These are phyloP conservation scores for Corrigiola litoralis DNA, from an alignment of 179 eudicot species.

Conservation along the genomic window DNA sequence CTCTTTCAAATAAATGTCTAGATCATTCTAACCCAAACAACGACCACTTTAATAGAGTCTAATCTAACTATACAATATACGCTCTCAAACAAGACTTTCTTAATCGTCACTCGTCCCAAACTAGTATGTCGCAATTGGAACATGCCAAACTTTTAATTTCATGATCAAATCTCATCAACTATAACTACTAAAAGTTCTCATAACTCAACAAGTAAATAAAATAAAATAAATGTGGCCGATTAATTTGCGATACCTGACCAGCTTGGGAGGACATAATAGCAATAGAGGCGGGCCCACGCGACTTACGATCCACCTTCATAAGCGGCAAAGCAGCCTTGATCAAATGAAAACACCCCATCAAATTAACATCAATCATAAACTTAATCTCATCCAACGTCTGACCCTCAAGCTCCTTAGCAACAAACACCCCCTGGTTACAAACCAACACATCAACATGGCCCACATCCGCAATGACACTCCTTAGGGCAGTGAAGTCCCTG, in stretches of 20 bases:
- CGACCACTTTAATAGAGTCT: too few relatives aligned
- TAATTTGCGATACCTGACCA: constrained; percentile 48
- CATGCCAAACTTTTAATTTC: too few relatives aligned
- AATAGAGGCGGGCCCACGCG: constrained; percentile 61
- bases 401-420: constrained; percentile 48
- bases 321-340: constrained; percentile 74
- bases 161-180: too few relatives aligned
- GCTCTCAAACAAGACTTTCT: too few relatives aligned
- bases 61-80: too few relatives aligned
- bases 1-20: too few relatives aligned
- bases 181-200: too few relatives aligned
- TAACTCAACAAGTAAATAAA: too few relatives aligned
- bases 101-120: too few relatives aligned
- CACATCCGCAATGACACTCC: constrained; percentile 45
- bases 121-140: too few relatives aligned
- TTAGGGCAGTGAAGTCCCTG: constrained; percentile 51
- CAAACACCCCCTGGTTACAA: constrained; percentile 78
- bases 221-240: too few relatives aligned
- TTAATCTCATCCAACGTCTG: constrained; percentile 54
- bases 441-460: constrained; percentile 73
- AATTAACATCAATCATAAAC: constrained; percentile 78
- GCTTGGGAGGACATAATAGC: constrained; percentile 85
- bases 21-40: too few relatives aligned
- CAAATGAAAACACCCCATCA: constrained; percentile 69
- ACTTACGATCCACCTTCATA: constrained; percentile 46